Conservation (phyloP, 2,329 filamentous ascomycete genomes). For the Phialocephala sp. region DNA sequence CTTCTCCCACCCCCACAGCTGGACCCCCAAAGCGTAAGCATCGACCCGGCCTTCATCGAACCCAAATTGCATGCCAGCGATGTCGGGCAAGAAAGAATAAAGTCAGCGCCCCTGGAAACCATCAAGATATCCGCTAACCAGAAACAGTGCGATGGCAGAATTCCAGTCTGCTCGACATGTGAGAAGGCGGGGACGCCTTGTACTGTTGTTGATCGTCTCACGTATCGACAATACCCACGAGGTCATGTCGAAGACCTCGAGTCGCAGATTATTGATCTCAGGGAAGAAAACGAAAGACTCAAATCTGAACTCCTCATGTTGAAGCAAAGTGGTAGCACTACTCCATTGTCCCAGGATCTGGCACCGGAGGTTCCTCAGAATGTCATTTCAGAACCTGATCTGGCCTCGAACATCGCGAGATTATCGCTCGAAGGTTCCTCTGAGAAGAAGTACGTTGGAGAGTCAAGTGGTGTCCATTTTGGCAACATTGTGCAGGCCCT, state of each 20-base stretch:
- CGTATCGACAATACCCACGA: conserved; percentile 9
- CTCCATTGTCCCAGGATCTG: conserved; percentile 8
- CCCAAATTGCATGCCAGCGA: conserved; percentile 14
- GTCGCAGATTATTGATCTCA: conserved; percentile 1
- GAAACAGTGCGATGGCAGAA: conserved; percentile 11
- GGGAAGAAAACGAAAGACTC: conserved; percentile 1
- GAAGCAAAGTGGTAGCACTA: neutral
- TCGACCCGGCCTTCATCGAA: conserved; percentile 13
- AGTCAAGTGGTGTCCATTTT: conserved; percentile 15
- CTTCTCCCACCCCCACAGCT: neutral
- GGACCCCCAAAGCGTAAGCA: conserved; percentile 7
- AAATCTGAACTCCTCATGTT: neutral
- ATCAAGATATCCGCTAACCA: neutral
- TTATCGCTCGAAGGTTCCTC: conserved; percentile 13
- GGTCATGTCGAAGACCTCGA: conserved; percentile 13
- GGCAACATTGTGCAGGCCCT: conserved; percentile 11
- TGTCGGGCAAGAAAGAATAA: conserved; percentile 13
- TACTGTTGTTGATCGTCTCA: conserved; percentile 5
- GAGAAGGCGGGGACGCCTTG: conserved; percentile 10
- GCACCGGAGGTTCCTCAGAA: neutral
- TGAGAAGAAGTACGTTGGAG: conserved; percentile 15
- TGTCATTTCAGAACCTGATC: conserved; percentile 2
- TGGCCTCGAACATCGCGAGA: conserved; percentile 5
- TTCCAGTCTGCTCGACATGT: conserved; percentile 4
- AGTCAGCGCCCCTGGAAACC: neutral